These are phyloP conservation scores for Backusella luteola DNA, from an alignment of 192 early-diverging fungal species.

Conservation along the genomic window DNA sequence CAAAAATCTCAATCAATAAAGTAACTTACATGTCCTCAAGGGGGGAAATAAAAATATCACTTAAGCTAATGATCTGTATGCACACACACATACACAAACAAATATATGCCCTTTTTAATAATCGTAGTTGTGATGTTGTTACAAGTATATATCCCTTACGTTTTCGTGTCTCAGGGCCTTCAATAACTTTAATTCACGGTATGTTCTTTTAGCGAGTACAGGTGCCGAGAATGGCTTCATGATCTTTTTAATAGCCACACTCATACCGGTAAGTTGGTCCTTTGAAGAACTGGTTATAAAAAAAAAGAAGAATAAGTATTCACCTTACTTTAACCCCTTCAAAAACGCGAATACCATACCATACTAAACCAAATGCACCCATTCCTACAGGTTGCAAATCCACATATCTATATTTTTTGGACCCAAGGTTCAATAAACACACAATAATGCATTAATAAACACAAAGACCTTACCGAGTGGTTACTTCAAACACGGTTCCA, in stretches of 20 bases:
- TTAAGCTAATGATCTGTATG: slow-evolving; percentile 80
- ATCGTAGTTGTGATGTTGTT: neutral
- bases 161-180: slow-evolving; percentile 94
- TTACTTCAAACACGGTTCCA: slow-evolving; percentile 83
- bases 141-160: slow-evolving; percentile 36
- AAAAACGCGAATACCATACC: slow-evolving; percentile 49
- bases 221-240: slow-evolving; percentile 91
- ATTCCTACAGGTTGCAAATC: slow-evolving; percentile 93
- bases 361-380: slow-evolving; percentile 97
- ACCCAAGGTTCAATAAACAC: neutral
- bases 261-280: slow-evolving; percentile 77
- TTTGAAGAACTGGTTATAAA: slow-evolving; percentile 75
- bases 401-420: slow-evolving; percentile 63
- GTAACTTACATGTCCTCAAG: slow-evolving; percentile 80
- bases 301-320: neutral
- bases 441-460: neutral
- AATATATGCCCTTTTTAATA: neutral
- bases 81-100: neutral
- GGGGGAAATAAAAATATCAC: slow-evolving; percentile 91
- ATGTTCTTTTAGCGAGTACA: slow-evolving; percentile 91
- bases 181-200: slow-evolving; percentile 92
- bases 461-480: slow-evolving; percentile 47
- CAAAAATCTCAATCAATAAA: neutral
- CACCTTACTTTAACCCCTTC: neutral
- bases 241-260: slow-evolving; percentile 96